Base-by-base conservation (phyloP, 176 grass and related monocot genomes). In the Saccharum spontaneum region DNA sequence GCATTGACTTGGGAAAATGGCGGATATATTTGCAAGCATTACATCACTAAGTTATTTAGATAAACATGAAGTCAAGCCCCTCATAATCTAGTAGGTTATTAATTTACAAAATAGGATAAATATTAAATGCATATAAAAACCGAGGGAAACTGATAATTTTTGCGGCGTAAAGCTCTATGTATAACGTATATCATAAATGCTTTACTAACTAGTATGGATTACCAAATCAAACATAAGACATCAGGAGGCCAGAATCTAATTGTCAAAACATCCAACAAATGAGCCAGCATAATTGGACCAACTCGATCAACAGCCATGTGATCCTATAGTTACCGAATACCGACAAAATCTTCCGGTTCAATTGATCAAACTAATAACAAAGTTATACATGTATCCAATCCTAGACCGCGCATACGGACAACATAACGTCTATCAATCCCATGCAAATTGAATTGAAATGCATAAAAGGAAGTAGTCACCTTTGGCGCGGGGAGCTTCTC, bases 401-500 rank as follows among this genome's bases (percentile, higher is more conserved):
- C 3, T 79, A 87, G 10, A 79, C 20, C 46, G 3, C 18, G 8
- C 22, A 33, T 39, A 74, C 48, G 10, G 60, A 87, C 33, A 87
- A 24, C 41, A 8, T 69, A 84, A 40, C 33, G 12, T 8, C 17
- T 12, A n/a, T 64, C 12, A 28, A 38, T 28, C 20, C 37, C 72
- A 70, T 69, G 39, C 33, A 34, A 30, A 46, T 33, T 16, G 12
- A 76, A 85, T 17, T 76, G 43, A 50, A 50, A 16, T 17, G 30
- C 77, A 38, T 1, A 60, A 60, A 39, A n/a, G 55, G 79, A 81
- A 64, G 14, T 12, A 18, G 37, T 46, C 60, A 89, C 91, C 78
- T 85, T 76, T 39, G 87, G 75, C 28, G 74, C 22, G 69, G 26
- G 10, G 67, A 77, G 67, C 71, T 86, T 60, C 76, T 92, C 12